Evolutionary conservation across 306 rosid species (phyloP), one percentile per base, ranked within the genome.

Genomic region (Quercus aquifolioides): DNA sequence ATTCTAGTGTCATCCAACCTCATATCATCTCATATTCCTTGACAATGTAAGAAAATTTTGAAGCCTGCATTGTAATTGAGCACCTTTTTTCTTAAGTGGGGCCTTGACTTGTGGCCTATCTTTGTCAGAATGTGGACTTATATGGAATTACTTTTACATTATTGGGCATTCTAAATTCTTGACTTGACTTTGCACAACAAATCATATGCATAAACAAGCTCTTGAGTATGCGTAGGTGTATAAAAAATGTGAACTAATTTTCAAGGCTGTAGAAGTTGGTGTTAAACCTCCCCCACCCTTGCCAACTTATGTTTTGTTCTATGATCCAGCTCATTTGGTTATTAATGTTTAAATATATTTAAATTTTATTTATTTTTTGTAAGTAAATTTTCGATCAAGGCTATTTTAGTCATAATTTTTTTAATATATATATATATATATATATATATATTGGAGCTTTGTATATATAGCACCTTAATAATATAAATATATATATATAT

Each of bases 1-100:
- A 63, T 62, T 30, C 67, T 30, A 62, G 5, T 77, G 71, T 69
- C 19, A 43, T 78, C 26, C 71, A 68, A 75, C 76, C 74, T 59
- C 30, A 28, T 26, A 26, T 26, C 28, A 26, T 26, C 2, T 26
- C 28, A 26, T 55, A n/a, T 60, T 35, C 54, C 63, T 75, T 84
- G 55, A 69, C 69, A 23, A 26, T 71, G 46, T 35, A 38, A 41
- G 60, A 51, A 51, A 74, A 46, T 38, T 74, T 67, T 55, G 49
- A 43, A 64, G 69, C 60, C 46, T 46, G 8, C 75, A 63, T 74
- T 25, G 2, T 69, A 67, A 18, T 19, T 67, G 23, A 49, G 60
- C 55, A 58, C 57, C 9, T 28, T n/a, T 69, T 28, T 26, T 26
- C 28, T 38, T 13, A 3, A 14, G 76, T 67, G 55, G 49, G 58